These are phyloP conservation scores for Coelastrella sp. DNA, from an alignment of 139 green algal genomes.

Conservation along the genomic window DNA sequence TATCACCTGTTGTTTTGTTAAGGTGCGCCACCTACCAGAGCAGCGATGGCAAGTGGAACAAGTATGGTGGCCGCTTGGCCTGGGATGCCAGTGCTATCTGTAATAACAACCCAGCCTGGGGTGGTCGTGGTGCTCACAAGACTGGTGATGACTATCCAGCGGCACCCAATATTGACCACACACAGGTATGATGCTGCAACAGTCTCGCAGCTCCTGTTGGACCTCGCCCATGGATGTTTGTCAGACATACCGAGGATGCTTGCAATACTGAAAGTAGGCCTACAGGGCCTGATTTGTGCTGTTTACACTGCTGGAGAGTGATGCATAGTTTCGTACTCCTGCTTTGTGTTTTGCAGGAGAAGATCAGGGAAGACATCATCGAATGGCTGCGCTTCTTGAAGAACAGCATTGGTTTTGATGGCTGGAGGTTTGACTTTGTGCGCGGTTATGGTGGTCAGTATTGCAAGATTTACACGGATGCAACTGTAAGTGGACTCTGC, in stretches of 20 bases:
- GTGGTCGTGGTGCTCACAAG: slow-evolving; percentile 83
- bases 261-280: too few species aligned
- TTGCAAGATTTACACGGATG: slow-evolving; percentile 76
- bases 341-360: slow-evolving; percentile 61
- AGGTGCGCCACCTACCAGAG: slow-evolving; percentile 70
- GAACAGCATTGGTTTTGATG: slow-evolving; percentile 92
- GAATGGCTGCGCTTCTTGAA: slow-evolving; percentile 91
- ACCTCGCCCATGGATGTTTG: too few species aligned
- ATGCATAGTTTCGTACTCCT: too few species aligned
- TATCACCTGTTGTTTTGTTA: neutral
- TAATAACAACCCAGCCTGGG: slow-evolving; percentile 89
- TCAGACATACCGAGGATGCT: too few species aligned
- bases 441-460: slow-evolving; percentile 80
- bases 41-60: slow-evolving; percentile 85
- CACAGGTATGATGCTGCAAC: slow-evolving; percentile 64
- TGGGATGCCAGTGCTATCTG: slow-evolving; percentile 91
- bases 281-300: too few species aligned
- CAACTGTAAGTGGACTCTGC: slow-evolving; percentile 56
- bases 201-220: too few species aligned
- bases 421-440: slow-evolving; percentile 97
- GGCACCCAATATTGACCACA: slow-evolving; percentile 97
- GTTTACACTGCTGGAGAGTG: too few species aligned
- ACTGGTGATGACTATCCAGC: slow-evolving; percentile 90
- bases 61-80: slow-evolving; percentile 92
- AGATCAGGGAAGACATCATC: slow-evolving; percentile 82